Conservation (phyloP, 495 filamentous ascomycete genomes). For the Neurospora terricola region DNA sequence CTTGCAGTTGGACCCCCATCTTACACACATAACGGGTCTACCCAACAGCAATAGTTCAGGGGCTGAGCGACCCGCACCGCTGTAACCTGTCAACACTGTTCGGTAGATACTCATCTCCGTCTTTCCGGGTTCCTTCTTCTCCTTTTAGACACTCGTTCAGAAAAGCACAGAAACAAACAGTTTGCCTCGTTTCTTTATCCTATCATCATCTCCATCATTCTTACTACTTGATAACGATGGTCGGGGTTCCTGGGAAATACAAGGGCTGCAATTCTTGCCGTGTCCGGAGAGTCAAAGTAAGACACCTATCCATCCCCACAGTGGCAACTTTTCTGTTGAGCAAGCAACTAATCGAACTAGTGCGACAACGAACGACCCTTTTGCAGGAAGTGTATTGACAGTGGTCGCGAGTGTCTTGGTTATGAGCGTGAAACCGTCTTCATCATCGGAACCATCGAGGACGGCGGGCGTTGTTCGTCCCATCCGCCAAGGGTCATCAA, state of each 20-base stretch:
- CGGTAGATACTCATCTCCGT: neutral
- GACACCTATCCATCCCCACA: neutral
- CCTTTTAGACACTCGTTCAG: neutral
- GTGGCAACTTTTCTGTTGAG: neutral
- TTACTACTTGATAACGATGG: conserved; percentile 3
- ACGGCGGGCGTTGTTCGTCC: conserved; percentile 35
- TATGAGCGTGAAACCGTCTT: conserved; percentile 48
- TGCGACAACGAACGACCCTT: conserved; percentile 55
- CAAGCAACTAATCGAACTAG: conserved; percentile 4
- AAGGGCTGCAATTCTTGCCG: conserved; percentile 39
- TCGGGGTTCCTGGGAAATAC: conserved; percentile 38
- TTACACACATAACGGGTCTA: neutral
- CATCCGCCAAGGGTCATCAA: conserved; percentile 35
- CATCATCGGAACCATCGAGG: conserved; percentile 35
- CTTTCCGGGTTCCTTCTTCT: neutral
- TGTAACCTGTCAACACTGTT: neutral
- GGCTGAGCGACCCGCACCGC: neutral
- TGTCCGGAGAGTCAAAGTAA: conserved; percentile 28
- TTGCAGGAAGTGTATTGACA: conserved; percentile 54
- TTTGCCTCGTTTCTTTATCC: neutral
- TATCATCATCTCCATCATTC: neutral
- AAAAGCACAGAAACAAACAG: neutral
- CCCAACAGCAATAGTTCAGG: neutral
- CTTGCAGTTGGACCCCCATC: neutral
- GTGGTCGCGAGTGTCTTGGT: conserved; percentile 51